Percentiles rank a stretch among this genome's conserved stretches.
phyloP scores from a whole-genome alignment of 305 asterid species.

The Fraxinus angustifolia region DNA sequence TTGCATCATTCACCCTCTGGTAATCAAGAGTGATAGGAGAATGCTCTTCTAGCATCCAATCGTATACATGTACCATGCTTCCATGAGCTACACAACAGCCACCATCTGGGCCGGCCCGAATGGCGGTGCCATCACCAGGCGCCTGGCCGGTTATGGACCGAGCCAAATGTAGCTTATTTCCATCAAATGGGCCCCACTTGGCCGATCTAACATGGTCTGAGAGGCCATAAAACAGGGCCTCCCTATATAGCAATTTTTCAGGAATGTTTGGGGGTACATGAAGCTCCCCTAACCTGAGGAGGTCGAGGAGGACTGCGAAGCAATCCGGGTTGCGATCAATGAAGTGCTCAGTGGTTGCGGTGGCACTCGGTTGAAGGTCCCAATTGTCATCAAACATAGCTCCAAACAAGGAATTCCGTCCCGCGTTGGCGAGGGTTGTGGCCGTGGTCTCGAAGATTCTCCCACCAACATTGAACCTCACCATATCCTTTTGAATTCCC shows the following conservation, averaged over 20 bases:
- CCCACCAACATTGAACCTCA: constrained; percentile 78
- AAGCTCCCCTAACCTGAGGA: constrained; percentile 85
- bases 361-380: constrained; percentile 48
- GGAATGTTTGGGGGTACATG: constrained; percentile 58
- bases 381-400: constrained; percentile 81
- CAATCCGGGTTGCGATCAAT: constrained; percentile 86
- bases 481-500: constrained; percentile 80
- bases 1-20: constrained; percentile 77
- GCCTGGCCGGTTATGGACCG: constrained; percentile 61
- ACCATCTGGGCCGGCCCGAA: constrained; percentile 84
- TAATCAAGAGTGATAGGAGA: constrained; percentile 77
- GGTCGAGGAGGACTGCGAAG: constrained; percentile 76
- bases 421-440: constrained; percentile 84
- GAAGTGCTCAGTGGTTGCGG: constrained; percentile 53
- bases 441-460: constrained; percentile 72
- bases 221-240: constrained; percentile 73
- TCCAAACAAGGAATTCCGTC: constrained; percentile 77
- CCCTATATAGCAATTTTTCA: constrained; percentile 59
- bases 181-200: constrained; percentile 83
- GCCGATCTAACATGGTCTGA: constrained; percentile 73
- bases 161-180: constrained; percentile 53
- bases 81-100: constrained; percentile 96
- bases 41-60: constrained; percentile 87
- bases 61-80: constrained; percentile 87
- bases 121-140: constrained; percentile 88